Conservation (phyloP, 1,284 basidiomycete genomes). For the Apiotrichum gracile region DNA sequence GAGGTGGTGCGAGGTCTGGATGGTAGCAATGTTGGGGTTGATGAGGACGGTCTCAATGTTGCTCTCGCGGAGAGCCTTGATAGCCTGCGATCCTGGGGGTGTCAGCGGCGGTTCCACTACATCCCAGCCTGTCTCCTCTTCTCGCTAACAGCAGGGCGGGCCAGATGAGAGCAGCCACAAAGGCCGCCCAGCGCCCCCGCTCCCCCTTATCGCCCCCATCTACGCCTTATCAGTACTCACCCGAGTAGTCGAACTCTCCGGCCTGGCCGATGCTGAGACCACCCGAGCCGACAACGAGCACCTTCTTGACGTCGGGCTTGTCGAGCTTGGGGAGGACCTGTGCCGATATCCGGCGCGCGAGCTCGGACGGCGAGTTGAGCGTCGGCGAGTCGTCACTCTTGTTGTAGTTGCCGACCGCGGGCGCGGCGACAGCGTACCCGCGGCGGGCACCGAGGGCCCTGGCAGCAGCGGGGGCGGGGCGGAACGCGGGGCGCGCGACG, state of each 20-base stretch:
- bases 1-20: conserved; percentile 94
- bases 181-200: no score
- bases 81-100: conserved; percentile 70
- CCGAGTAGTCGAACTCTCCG: conserved; percentile 99
- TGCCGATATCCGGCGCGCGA: conserved; percentile 83
- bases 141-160: no score
- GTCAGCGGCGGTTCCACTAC: not conserved
- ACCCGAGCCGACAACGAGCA: conserved; percentile 92
- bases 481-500: conserved; percentile 2
- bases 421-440: conserved; percentile 61
- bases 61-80: conserved; percentile 95
- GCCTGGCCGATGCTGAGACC: conserved; percentile 97
- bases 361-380: conserved; percentile 83
- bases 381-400: conserved; percentile 68
- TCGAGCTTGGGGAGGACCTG: conserved; percentile 76
- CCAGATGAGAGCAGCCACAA: no score
- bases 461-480: not conserved
- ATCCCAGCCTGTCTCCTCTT: no score
- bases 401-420: conserved; percentile 66
- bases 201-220: not conserved
- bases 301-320: conserved; percentile 82
- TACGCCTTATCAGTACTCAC: conserved; percentile 40
- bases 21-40: conserved; percentile 96
- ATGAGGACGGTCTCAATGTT: conserved; percentile 92
- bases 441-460: conserved; percentile 7